Base-by-base conservation (phyloP, 2,329 filamentous ascomycete species). In the Fusarium sp. region DNA sequence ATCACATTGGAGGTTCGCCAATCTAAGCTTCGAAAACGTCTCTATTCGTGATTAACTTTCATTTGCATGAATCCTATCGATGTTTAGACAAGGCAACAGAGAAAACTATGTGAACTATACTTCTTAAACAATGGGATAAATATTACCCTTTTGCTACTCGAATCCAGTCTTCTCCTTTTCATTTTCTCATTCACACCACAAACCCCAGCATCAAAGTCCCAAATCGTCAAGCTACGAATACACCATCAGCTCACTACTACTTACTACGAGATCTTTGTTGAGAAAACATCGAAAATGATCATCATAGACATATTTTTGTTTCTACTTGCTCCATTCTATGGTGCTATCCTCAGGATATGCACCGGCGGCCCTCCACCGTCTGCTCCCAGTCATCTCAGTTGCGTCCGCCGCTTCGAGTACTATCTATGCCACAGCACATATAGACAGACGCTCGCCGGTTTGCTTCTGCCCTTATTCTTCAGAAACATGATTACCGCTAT, bases 401-500 rank as follows among this genome's bases (percentile, higher is more conserved):
- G 32, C 14, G 0, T 35, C 32, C 32, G 32, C 14, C 32, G 32
- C 32, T 0, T 35, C 32, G 32, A 15, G 7, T 35, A 35, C 32
- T 35, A 35, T 35, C 32, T 35, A 35, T 35, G 32, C 14, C 32
- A 35, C 32, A 35, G 32, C 32, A 35, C 32, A 35, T 35, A 15
- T 35, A 35, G 32, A 35, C 32, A 35, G 32, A 35, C 32, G 32
- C 32, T 35, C 14, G 6, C 32, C 7, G 32, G 32, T 35, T 35
- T 35, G 14, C 32, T 35, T 35, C 32, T 35, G 32, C 32, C 0
- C 3, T 0, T 35, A 35, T 35, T 35, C 32, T 35, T 35, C 32
- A 0, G 32, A 0, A 35, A 35, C 14, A 35, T 35, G 32, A 0
- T 35, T 35, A 35, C 0, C 32, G 32, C 32, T 6, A 35, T 35